phyloP scores from a whole-genome alignment of 495 filamentous ascomycete species.

The Saxophila tyrrhenica region DNA sequence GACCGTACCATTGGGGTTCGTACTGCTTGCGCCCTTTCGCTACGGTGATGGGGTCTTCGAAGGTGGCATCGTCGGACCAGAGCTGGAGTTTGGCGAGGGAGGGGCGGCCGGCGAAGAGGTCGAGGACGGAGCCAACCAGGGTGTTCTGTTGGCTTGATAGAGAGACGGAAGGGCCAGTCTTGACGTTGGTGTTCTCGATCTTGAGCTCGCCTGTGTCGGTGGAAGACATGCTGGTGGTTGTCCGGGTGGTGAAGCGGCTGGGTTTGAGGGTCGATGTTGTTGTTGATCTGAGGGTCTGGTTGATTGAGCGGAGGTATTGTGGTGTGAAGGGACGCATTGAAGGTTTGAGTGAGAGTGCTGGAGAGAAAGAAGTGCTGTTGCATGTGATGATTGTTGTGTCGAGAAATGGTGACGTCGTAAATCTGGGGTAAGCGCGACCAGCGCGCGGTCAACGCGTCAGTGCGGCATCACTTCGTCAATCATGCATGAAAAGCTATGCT shows the following conservation, averaged over 20 bases:
- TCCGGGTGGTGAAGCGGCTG: neutral
- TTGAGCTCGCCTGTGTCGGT: conserved; percentile 11
- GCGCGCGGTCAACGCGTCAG: conserved; percentile 1
- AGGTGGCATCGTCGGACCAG: conserved; percentile 41
- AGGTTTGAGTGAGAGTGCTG: neutral
- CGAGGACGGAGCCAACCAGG: conserved; percentile 44
- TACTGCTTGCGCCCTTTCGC: conserved; percentile 40
- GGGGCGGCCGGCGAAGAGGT: conserved; percentile 48
- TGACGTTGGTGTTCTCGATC: conserved; percentile 41
- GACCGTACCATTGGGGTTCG: conserved; percentile 44
- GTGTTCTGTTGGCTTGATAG: conserved; percentile 37
- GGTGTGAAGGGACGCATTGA: conserved; percentile 3
- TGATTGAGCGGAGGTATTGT: neutral
- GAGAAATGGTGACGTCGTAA: conserved; percentile 2
- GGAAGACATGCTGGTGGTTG: neutral
- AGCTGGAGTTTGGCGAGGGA: conserved; percentile 44
- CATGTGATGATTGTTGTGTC: neutral
- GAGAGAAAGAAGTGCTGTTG: neutral
- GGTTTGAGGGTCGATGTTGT: neutral
- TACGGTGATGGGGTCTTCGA: conserved; percentile 41
- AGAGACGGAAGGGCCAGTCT: conserved; percentile 36
- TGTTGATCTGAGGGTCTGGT: neutral
- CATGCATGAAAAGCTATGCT: no score
- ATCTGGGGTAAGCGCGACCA: neutral
- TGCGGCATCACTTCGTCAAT: neutral